Evolutionary conservation across 2,329 filamentous ascomycete genomes (phyloP), one percentile per base, ranked within the genome.

Genomic region (Tolypocladium paradoxum): DNA sequence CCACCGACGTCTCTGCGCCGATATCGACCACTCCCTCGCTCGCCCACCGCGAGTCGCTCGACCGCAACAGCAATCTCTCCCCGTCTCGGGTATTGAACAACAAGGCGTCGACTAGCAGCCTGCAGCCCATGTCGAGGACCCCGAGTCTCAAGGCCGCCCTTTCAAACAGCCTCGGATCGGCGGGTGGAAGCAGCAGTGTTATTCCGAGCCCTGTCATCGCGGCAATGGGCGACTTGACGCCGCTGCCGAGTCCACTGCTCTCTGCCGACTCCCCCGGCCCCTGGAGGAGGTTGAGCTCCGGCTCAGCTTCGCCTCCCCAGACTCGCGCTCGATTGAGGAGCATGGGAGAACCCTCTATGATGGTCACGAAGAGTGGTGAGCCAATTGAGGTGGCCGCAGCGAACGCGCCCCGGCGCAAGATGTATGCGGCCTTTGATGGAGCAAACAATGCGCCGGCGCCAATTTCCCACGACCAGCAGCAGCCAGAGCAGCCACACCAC

Each of bases 221-320:
- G 55, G 86, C 87, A 47, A 85, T 90, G 82, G 83, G 84, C 56
- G 85, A 90, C 65, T 73, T 93, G 57, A 92, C 88, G 4, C 88
- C 88, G 53, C 72, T 93, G 35, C 88, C 88, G 3, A 92, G 88
- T 24, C 88, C 88, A 4, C 75, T 91, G 47, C 76, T 86, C 61
- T 76, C 76, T 5, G 74, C 73, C 57, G 82, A 85, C 61, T 87
- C 84, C 1, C 81, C 83, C 14, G 82, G 84, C 29, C 82, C 84
- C 24, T 84, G 84, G 84, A 82, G 76, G 65, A 75, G 73, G 64
- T 68, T 83, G 53, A 67, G 68, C 52, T 68, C 71, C 34, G 71
- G 74, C 49, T 75, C 74, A 34, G 67, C 69, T 49, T 84, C 75
- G 49, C 66, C 69, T 20, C 62, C 65, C 11, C 62, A 58, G 36